Evolutionary conservation across 345 rosid genomes (phyloP).

Genomic region (Populus pruinosa): DNA sequence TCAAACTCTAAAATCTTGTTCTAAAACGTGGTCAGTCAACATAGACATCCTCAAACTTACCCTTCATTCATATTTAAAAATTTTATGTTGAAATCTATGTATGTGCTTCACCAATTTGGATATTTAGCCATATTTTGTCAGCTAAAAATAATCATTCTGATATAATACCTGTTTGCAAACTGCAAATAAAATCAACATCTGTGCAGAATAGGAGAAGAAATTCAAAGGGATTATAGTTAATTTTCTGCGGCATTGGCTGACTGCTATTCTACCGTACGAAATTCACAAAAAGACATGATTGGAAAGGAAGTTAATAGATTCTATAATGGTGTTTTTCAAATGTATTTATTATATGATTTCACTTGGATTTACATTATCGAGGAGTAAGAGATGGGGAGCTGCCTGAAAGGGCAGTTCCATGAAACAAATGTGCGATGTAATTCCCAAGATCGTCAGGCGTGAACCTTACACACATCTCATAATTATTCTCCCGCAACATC

Average conservation of each 20-base stretch:
- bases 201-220: background rate
- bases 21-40: background rate
- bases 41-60: background rate
- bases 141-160: background rate
- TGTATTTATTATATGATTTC: background rate
- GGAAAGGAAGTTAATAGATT: background rate
- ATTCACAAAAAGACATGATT: background rate
- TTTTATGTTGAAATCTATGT: background rate
- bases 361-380: background rate
- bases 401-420: conserved; percentile 36
- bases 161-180: background rate
- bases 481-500: conserved; percentile 30
- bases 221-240: background rate
- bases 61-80: background rate
- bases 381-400: conserved; percentile 19
- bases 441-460: conserved; percentile 61
- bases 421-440: conserved; percentile 69
- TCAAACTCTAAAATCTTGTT: background rate
- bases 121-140: background rate
- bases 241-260: background rate
- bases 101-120: background rate
- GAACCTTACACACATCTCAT: conserved; percentile 40
- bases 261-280: background rate
- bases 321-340: background rate
- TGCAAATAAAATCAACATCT: background rate